These are phyloP conservation scores for Nelumbo lutea DNA, from an alignment of 164 flowering plant genomes.

Conservation along the genomic window DNA sequence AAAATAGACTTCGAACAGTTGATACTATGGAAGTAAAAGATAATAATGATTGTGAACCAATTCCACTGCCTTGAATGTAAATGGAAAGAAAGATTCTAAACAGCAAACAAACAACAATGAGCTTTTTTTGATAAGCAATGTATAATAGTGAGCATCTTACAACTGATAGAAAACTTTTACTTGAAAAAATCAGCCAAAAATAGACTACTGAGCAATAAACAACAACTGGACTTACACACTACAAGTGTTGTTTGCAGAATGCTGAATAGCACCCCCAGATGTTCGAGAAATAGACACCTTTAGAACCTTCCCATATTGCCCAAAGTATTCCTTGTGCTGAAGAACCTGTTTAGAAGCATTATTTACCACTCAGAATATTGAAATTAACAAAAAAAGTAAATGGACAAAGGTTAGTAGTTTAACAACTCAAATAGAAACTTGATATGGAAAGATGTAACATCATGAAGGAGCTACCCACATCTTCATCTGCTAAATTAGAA, in stretches of 20 bases:
- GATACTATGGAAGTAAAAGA: too few relatives aligned
- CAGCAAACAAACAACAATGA: too few relatives aligned
- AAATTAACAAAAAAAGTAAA: neutral
- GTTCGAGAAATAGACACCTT: constrained; percentile 93
- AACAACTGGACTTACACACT: constrained; percentile 76
- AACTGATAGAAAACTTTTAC: too few relatives aligned
- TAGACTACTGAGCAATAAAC: neutral
- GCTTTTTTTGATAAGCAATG: too few relatives aligned
- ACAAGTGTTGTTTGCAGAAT: constrained; percentile 77
- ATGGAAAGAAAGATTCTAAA: too few relatives aligned
- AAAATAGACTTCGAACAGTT: too few relatives aligned
- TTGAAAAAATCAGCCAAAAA: too few relatives aligned
- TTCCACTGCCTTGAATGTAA: too few relatives aligned
- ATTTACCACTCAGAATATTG: neutral
- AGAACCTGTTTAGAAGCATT: constrained; percentile 58
- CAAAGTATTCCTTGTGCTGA: constrained; percentile 85
- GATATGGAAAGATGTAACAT: neutral
- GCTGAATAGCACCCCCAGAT: constrained; percentile 80
- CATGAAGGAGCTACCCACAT: constrained; percentile 36
- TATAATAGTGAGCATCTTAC: too few relatives aligned
- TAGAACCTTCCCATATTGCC: constrained; percentile 90
- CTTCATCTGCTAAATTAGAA: constrained; percentile 84
- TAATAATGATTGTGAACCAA: too few relatives aligned
- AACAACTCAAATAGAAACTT: neutral
- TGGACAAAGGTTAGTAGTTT: neutral